phyloP scores from a whole-genome alignment of 2,329 filamentous ascomycete species.

The Eutypa lata region DNA sequence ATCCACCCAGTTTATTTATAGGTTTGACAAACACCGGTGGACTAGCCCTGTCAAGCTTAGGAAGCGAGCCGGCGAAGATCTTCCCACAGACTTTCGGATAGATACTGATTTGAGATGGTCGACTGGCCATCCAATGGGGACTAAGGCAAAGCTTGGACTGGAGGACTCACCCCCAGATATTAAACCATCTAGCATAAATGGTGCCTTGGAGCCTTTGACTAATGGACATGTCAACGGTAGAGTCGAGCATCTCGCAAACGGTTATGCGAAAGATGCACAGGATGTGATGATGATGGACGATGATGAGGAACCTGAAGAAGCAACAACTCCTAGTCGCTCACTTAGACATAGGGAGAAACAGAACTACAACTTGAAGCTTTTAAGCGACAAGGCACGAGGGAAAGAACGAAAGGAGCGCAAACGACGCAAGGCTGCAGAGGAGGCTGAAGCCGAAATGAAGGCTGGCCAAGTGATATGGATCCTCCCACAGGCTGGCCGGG shows the following conservation, averaged over 20 bases:
- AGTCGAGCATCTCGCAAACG: constrained; percentile 18
- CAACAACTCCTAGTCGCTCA: constrained; percentile 50
- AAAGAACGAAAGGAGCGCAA: constrained; percentile 45
- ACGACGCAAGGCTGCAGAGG: constrained; percentile 28
- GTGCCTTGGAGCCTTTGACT: constrained; percentile 26
- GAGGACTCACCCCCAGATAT: constrained; percentile 43
- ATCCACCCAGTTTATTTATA: constrained; percentile 23
- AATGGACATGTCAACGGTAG: constrained; percentile 31
- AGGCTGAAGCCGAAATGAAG: constrained; percentile 20
- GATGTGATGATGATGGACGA: constrained; percentile 23
- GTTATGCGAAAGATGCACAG: constrained; percentile 17
- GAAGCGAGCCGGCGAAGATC: constrained; percentile 21
- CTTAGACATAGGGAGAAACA: constrained; percentile 47
- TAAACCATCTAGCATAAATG: constrained; percentile 37
- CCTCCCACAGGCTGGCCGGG: constrained; percentile 41
- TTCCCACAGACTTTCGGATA: constrained; percentile 20
- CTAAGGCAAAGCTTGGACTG: constrained; percentile 23
- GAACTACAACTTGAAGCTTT: constrained; percentile 57
- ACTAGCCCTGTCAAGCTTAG: constrained; percentile 23
- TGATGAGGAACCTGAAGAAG: constrained; percentile 44
- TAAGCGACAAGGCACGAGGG: constrained; percentile 56
- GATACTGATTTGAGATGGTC: constrained; percentile 32
- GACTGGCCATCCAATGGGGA: constrained; percentile 17
- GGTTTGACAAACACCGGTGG: constrained; percentile 26
- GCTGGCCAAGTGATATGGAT: constrained; percentile 40